A percentile compares a stretch with the other conserved stretches of the same genome.
These are phyloP conservation scores for Podospora australis DNA, from an alignment of 495 filamentous ascomycete genomes.

Conservation along the genomic window DNA sequence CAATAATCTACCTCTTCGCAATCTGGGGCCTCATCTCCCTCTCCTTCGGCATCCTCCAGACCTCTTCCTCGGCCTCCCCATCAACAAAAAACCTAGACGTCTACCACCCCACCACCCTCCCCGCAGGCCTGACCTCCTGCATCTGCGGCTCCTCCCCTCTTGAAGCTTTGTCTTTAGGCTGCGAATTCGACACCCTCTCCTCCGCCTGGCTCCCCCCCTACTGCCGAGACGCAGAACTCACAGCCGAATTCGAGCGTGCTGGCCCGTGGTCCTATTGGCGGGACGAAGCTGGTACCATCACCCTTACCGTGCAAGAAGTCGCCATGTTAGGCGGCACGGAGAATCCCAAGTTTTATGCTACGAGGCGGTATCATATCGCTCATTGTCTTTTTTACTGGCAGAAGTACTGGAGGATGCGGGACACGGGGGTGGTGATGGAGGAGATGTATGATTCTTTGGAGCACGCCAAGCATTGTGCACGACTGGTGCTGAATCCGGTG, in stretches of 20 bases:
- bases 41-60: neutral
- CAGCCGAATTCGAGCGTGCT: conserved; percentile 6
- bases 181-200: conserved; percentile 12
- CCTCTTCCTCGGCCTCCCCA: neutral
- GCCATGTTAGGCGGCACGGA: neutral
- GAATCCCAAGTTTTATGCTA: conserved; percentile 3
- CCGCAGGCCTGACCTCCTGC: neutral
- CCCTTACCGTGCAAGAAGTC: neutral
- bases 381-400: conserved; percentile 19
- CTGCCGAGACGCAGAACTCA: conserved; percentile 10
- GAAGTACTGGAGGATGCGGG: conserved; percentile 9
- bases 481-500: conserved; percentile 7
- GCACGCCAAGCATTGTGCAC: conserved; percentile 9
- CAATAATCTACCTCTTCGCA: conserved; percentile 4
- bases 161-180: conserved; percentile 3
- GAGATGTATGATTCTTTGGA: conserved; percentile 9
- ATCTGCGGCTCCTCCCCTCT: conserved; percentile 3
- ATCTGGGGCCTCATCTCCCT: conserved; percentile 9
- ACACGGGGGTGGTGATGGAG: conserved; percentile 10
- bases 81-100: conserved; percentile 4
- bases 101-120: conserved; percentile 10
- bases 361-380: conserved; percentile 7
- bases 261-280: neutral
- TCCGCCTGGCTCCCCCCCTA: conserved; percentile 12
- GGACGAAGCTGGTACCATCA: neutral